phyloP scores from a whole-genome alignment of 192 early-diverging fungal genomes.

The Backusella australiensis region DNA sequence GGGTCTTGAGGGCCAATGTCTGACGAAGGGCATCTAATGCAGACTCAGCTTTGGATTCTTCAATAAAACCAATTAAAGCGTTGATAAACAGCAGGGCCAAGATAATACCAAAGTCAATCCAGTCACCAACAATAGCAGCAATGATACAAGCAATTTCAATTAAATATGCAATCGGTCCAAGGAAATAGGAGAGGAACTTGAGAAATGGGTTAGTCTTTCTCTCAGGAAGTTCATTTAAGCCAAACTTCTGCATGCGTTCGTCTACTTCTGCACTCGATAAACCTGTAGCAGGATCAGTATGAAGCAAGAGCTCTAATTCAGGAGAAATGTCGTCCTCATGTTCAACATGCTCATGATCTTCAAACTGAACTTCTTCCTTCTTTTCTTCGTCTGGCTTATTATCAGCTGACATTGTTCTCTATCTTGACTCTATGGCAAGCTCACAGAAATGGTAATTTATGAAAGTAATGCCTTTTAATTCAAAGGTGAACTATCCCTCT shows the following conservation, averaged over 20 bases:
- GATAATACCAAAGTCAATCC: slow-evolving; percentile 84
- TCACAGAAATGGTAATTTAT: not conserved
- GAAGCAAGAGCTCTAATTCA: slow-evolving; percentile 76
- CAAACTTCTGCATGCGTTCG: slow-evolving; percentile 70
- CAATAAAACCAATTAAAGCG: slow-evolving; percentile 90
- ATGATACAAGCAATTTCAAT: slow-evolving; percentile 86
- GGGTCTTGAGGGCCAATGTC: slow-evolving; percentile 87
- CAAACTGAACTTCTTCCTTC: slow-evolving; percentile 56
- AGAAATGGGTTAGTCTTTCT: slow-evolving; percentile 78
- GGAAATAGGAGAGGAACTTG: slow-evolving; percentile 81
- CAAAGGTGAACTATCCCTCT: not conserved
- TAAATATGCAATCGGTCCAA: slow-evolving; percentile 80
- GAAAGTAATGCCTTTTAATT: not conserved
- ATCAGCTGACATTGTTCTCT: not conserved
- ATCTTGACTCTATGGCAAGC: not conserved
- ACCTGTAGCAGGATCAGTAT: slow-evolving; percentile 78
- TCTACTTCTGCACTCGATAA: slow-evolving; percentile 66
- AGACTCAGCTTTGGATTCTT: slow-evolving; percentile 91
- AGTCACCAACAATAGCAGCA: slow-evolving; percentile 65
- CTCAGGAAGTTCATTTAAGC: slow-evolving; percentile 78
- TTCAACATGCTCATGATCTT: slow-evolving; percentile 69
- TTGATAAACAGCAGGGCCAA: slow-evolving; percentile 80
- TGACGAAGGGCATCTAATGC: slow-evolving; percentile 93
- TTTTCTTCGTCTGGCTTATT: slow-evolving; percentile 31
- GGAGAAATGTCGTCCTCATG: slow-evolving; percentile 74